phyloP scores from a whole-genome alignment of 306 rosid genomes.

The Alnus glutinosa region DNA sequence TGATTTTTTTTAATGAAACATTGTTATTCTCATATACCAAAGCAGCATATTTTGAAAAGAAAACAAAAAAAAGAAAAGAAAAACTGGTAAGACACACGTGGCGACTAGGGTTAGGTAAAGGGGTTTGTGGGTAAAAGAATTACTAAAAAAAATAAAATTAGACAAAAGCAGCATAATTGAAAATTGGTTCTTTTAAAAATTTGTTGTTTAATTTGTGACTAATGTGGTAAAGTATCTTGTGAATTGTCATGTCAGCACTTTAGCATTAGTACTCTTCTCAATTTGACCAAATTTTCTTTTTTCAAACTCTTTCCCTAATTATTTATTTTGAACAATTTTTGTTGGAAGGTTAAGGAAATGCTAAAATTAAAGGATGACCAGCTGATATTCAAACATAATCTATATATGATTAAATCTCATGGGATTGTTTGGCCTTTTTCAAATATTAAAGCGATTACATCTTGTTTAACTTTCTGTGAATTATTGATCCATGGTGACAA shows the following conservation, averaged over 20 bases:
- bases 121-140: not conserved
- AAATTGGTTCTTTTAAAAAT: too few relatives aligned
- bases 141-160: not conserved
- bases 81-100: not conserved
- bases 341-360: not conserved
- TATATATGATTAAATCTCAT: not conserved
- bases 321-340: not conserved
- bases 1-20: not conserved
- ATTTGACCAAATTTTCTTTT: conserved; percentile 33
- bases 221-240: too few relatives aligned
- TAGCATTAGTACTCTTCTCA: conserved; percentile 3
- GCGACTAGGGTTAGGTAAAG: not conserved
- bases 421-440: conserved; percentile 33
- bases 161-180: not conserved
- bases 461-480: conserved; percentile 29
- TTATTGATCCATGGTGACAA: conserved; percentile 26
- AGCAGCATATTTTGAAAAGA: not conserved
- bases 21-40: not conserved
- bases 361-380: not conserved
- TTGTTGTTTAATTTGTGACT: too few relatives aligned
- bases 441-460: conserved; percentile 20
- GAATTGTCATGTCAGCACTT: too few relatives aligned
- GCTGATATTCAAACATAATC: not conserved
- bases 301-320: not conserved
- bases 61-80: too few relatives aligned